Evolutionary conservation across 1,284 basidiomycete genomes (phyloP).

Genomic region (Ganoderma lucidum): DNA sequence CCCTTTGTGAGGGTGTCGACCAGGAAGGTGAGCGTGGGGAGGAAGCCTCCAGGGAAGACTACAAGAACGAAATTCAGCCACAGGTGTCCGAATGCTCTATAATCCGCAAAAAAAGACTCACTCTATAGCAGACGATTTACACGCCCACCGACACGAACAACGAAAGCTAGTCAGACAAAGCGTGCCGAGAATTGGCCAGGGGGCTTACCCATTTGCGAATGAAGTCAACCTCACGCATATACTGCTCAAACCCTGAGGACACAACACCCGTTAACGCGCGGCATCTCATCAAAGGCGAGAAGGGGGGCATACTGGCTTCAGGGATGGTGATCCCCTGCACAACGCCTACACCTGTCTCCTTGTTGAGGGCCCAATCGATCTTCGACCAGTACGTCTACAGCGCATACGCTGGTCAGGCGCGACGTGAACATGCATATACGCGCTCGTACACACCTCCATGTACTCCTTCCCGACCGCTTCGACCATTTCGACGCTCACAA

Average conservation of each 20-base stretch:
- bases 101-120: background rate
- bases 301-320: conserved; percentile 63
- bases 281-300: background rate
- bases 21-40: conserved; percentile 75
- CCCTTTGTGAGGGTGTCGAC: conserved; percentile 63
- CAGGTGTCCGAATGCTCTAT: background rate
- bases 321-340: conserved; percentile 86
- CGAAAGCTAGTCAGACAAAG: conserved; percentile 16
- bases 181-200: conserved; percentile 21
- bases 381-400: conserved; percentile 63
- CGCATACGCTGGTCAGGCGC: background rate
- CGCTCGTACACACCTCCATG: conserved; percentile 48
- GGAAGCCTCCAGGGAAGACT: conserved; percentile 84
- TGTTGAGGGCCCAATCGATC: conserved; percentile 77
- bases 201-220: conserved; percentile 78
- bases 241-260: conserved; percentile 58
- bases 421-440: background rate
- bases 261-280: background rate
- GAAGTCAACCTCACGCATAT: conserved; percentile 74
- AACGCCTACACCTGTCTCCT: conserved; percentile 67
- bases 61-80: background rate
- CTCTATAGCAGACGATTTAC: conserved; percentile 12
- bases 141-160: conserved; percentile 25
- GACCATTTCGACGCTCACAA: conserved; percentile 85
- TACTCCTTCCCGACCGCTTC: conserved; percentile 81